Percentiles rank a stretch among this genome's conserved stretches.
These are phyloP conservation scores for Talaromyces borbonicus DNA, from an alignment of 495 filamentous ascomycete species.

Conservation along the genomic window DNA sequence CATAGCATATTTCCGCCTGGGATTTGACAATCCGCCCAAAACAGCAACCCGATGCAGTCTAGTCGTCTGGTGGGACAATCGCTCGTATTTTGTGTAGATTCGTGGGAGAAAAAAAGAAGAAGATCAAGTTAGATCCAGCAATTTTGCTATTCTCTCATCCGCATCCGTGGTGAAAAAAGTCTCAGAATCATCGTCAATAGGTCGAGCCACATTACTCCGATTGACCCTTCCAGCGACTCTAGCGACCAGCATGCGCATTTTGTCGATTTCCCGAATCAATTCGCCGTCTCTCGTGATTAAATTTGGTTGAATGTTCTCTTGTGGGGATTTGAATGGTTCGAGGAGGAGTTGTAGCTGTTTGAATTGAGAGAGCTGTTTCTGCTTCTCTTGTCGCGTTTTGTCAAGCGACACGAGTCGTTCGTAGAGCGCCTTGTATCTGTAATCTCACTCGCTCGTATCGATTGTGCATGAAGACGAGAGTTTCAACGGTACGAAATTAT, in stretches of 20 bases:
- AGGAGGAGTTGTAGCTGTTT: constrained; percentile 48
- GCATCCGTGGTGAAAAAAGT: constrained; percentile 21
- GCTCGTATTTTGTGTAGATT: no score
- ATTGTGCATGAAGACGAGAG: constrained; percentile 18
- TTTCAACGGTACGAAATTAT: neutral
- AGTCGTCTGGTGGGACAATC: no score
- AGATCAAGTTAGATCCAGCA: constrained; percentile 27
- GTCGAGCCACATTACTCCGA: constrained; percentile 20
- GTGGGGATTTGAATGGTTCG: constrained; percentile 46
- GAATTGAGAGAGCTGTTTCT: constrained; percentile 46
- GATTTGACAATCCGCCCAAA: no score
- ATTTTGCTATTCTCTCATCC: constrained; percentile 24
- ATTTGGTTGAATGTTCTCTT: constrained; percentile 62
- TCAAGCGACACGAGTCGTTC: constrained; percentile 41
- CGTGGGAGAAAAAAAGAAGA: no score
- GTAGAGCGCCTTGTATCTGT: constrained; percentile 48
- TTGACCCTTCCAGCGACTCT: constrained; percentile 55
- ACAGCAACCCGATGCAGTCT: no score
- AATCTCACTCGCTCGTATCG: neutral
- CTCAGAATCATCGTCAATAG: constrained; percentile 8
- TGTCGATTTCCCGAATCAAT: constrained; percentile 61
- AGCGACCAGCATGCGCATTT: constrained; percentile 65
- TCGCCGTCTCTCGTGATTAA: constrained; percentile 65
- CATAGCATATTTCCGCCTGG: no score
- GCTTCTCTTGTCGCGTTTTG: constrained; percentile 39